These are phyloP conservation scores for Xylariaceae sp. DNA, from an alignment of 2,329 filamentous ascomycete species.

Conservation along the genomic window DNA sequence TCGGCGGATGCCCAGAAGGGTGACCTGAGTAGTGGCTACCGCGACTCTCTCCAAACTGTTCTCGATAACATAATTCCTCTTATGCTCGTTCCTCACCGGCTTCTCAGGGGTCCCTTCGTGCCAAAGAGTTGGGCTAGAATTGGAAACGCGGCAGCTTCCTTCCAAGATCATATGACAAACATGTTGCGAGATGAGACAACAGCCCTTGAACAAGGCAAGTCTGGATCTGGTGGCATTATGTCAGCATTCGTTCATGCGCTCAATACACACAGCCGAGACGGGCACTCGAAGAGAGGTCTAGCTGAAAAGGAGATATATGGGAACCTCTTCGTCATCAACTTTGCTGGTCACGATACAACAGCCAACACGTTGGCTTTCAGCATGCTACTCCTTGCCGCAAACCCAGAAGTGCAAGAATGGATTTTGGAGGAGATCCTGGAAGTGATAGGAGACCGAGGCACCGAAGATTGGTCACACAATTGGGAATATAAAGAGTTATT, in stretches of 20 bases:
- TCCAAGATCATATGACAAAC: slow-evolving; percentile 22
- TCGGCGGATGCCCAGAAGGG: slow-evolving; percentile 11
- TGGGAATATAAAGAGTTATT: slow-evolving; percentile 21
- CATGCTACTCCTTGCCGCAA: slow-evolving; percentile 19
- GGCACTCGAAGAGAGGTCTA: slow-evolving; percentile 13
- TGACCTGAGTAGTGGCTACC: slow-evolving; percentile 19
- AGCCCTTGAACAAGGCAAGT: slow-evolving; percentile 15
- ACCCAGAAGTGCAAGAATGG: slow-evolving; percentile 20
- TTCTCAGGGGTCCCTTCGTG: slow-evolving; percentile 8
- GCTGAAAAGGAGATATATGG: slow-evolving; percentile 21
- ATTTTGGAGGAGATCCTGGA: slow-evolving; percentile 13
- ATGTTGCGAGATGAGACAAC: slow-evolving; percentile 22
- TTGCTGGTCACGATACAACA: slow-evolving; percentile 29
- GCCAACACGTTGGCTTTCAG: slow-evolving; percentile 21
- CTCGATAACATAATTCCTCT: slow-evolving; percentile 26
- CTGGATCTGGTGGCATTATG: slow-evolving; percentile 24
- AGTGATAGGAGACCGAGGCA: slow-evolving; percentile 1
- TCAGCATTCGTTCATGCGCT: slow-evolving; percentile 20
- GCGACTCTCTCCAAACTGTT: slow-evolving; percentile 25
- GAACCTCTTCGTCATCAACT: slow-evolving; percentile 30
- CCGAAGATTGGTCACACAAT: slow-evolving; percentile 16
- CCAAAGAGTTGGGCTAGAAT: slow-evolving; percentile 14
- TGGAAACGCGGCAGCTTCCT: slow-evolving; percentile 18
- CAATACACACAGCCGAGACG: slow-evolving; percentile 6
- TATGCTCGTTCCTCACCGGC: slow-evolving; percentile 19